These are phyloP conservation scores for Tricholoma hemisulphureum DNA, from an alignment of 768 basidiomycete species.

Conservation along the genomic window DNA sequence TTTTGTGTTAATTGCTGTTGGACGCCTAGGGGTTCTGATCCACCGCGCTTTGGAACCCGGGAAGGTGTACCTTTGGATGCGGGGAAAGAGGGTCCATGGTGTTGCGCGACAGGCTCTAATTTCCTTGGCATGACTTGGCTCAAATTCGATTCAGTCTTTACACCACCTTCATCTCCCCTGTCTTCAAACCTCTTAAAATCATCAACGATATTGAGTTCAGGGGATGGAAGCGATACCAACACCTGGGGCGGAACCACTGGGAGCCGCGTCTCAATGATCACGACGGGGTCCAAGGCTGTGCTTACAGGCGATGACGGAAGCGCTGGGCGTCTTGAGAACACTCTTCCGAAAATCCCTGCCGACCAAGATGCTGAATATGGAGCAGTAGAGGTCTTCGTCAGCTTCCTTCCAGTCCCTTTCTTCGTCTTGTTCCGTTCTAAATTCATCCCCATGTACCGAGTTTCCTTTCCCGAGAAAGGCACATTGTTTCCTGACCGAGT, in stretches of 20 bases:
- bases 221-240: constrained; percentile 10
- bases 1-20: not conserved
- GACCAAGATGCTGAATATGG: not conserved
- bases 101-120: not conserved
- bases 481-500: not conserved
- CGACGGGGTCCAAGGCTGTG: not conserved
- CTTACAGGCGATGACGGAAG: constrained; percentile 2
- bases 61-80: not conserved
- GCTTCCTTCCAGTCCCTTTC: not conserved
- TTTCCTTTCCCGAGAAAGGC: not conserved
- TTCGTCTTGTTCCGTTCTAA: not conserved
- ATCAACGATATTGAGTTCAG: constrained; percentile 4
- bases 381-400: not conserved
- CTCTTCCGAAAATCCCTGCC: constrained; percentile 12
- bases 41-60: not conserved
- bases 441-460: not conserved
- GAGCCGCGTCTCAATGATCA: not conserved
- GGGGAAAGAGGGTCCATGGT: not conserved
- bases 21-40: not conserved
- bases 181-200: not conserved
- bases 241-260: constrained; percentile 11
- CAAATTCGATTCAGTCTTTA: not conserved
- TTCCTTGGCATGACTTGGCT: not conserved
- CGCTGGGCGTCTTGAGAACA: constrained; percentile 15
- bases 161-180: not conserved